Percentiles rank a stretch among this genome's conserved stretches.
phyloP scores from a whole-genome alignment of 345 rosid genomes.

The Reutealis trisperma region DNA sequence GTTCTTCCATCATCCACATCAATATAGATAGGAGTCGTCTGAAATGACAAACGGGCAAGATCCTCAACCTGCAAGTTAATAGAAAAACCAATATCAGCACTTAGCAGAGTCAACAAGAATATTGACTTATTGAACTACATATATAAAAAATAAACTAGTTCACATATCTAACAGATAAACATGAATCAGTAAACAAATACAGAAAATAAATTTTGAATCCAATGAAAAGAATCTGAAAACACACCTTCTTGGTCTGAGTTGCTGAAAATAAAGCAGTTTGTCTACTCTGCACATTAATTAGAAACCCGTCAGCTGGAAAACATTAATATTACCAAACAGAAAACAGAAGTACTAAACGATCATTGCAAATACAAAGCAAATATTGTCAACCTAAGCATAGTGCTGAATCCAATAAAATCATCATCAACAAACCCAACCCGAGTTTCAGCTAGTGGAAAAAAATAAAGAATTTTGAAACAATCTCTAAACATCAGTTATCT shows the following conservation, averaged over 20 bases:
- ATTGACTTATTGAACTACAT: neutral
- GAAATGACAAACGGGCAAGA: constrained; percentile 89
- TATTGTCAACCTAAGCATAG: neutral
- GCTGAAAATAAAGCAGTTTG: constrained; percentile 98
- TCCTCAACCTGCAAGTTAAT: constrained; percentile 71
- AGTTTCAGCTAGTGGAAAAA: neutral
- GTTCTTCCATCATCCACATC: constrained; percentile 94
- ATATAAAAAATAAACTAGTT: neutral
- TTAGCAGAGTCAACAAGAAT: neutral
- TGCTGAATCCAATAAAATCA: neutral
- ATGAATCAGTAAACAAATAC: neutral
- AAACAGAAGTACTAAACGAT: neutral
- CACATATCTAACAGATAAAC: neutral
- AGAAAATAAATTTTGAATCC: neutral
- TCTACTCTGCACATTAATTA: constrained; percentile 62
- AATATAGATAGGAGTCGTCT: constrained; percentile 77
- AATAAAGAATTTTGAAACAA: neutral
- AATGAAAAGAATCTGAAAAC: constrained; percentile 8
- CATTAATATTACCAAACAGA: neutral
- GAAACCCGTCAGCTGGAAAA: constrained; percentile 25
- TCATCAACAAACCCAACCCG: neutral
- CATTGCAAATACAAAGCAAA: neutral
- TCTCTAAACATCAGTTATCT: neutral
- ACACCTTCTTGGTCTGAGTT: constrained; percentile 92
- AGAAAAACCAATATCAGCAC: neutral